phyloP scores from a whole-genome alignment of 1,139 yeast genomes.

The Candida neerlandica region DNA sequence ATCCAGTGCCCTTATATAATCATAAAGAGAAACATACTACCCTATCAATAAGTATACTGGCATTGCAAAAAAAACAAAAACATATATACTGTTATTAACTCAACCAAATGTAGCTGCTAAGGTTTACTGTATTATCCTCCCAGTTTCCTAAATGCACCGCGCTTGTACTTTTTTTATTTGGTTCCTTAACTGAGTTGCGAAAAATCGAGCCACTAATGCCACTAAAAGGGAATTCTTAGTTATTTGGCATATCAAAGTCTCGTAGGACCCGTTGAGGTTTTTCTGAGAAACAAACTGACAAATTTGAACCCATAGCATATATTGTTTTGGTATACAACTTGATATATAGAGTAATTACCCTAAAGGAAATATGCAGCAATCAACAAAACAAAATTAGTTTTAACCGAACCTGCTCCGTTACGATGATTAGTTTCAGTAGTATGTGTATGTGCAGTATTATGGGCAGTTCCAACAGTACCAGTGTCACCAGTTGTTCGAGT shows the following conservation, averaged over 20 bases:
- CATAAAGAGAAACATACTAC: not conserved
- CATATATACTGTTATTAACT: not conserved
- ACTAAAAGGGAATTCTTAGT: no score
- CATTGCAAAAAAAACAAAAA: constrained; percentile 1
- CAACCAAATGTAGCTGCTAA: not conserved
- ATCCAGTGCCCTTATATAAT: not conserved
- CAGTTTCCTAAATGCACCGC: no score
- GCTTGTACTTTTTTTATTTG: no score
- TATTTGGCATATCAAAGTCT: not conserved
- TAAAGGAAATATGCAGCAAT: not conserved
- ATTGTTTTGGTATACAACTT: not conserved
- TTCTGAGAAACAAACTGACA: not conserved
- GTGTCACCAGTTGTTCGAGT: not conserved
- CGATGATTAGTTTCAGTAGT: not conserved
- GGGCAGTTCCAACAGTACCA: not conserved
- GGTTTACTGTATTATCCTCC: no score
- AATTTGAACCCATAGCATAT: not conserved
- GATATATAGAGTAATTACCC: not conserved
- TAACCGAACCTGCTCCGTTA: not conserved
- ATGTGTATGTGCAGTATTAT: not conserved
- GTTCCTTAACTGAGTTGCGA: no score
- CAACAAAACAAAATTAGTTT: not conserved
- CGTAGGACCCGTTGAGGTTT: not conserved
- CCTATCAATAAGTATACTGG: not conserved
- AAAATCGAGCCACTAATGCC: no score